These are phyloP conservation scores for Hansenula sp. DNA, from an alignment of 1,139 yeast species.

Conservation along the genomic window DNA sequence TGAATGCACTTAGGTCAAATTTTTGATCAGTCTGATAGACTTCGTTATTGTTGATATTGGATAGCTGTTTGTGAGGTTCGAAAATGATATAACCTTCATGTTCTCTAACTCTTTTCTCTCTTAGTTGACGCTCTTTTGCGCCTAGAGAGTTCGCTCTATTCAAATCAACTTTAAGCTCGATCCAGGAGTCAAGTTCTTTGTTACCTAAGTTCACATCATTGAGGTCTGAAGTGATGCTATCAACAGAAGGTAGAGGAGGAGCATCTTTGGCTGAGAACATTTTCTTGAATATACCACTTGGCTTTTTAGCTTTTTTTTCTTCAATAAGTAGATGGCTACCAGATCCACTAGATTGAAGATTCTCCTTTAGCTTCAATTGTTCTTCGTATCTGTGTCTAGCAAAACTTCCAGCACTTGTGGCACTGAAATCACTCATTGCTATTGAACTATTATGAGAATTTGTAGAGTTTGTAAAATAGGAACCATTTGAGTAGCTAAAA, in stretches of 20 bases:
- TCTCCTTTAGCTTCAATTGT: constrained; percentile 24
- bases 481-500: constrained; percentile 24
- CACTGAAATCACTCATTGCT: constrained; percentile 62
- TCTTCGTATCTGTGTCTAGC: constrained; percentile 63
- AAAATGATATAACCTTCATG: constrained; percentile 38
- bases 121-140: constrained; percentile 59
- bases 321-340: constrained; percentile 20
- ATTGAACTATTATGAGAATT: constrained; percentile 31
- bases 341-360: constrained; percentile 19
- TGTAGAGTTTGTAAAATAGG: constrained; percentile 21
- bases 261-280: constrained; percentile 19
- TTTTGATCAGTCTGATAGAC: constrained; percentile 23
- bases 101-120: constrained; percentile 67
- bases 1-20: constrained; percentile 28
- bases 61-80: constrained; percentile 24
- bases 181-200: constrained; percentile 33
- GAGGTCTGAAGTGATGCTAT: constrained; percentile 5
- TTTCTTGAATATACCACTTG: constrained; percentile 12
- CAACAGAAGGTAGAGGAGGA: constrained; percentile 25
- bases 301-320: constrained; percentile 15
- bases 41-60: constrained; percentile 39
- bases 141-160: constrained; percentile 75
- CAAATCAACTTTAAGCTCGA: constrained; percentile 52
- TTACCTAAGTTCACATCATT: constrained; percentile 11
- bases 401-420: constrained; percentile 85